Percentiles rank a stretch among this genome's conserved stretches.
Conservation (phyloP, 306 rosid genomes). For the Cicer pinnatifidum region DNA sequence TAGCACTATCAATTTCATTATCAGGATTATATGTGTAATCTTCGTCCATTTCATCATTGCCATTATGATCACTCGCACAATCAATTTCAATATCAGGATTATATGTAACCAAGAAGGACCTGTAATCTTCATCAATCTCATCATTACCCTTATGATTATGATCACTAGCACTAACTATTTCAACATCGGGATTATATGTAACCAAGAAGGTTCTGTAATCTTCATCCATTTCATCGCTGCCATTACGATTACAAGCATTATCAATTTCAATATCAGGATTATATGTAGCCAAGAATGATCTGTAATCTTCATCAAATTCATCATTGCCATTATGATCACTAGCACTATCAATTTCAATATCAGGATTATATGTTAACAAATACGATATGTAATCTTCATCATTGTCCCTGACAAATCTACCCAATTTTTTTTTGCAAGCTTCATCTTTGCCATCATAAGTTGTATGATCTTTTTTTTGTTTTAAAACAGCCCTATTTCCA, state of each 20-base stretch:
- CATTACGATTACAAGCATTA: neutral
- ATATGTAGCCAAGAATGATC: neutral
- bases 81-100: neutral
- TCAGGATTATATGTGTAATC: neutral
- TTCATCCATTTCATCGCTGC: slow-evolving; percentile 42
- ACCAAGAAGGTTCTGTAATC: slow-evolving; percentile 42
- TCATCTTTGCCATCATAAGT: slow-evolving; percentile 32
- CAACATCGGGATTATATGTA: neutral
- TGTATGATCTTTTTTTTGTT: neutral
- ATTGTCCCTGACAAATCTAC: neutral
- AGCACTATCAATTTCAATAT: slow-evolving; percentile 32
- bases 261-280: neutral
- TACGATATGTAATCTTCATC: neutral
- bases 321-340: neutral
- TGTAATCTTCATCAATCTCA: neutral
- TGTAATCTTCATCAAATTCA: neutral
- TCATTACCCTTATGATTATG: neutral
- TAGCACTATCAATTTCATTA: neutral
- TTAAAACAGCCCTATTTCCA: neutral
- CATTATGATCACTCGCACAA: neutral
- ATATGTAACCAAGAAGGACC: neutral
- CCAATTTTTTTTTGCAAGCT: neutral
- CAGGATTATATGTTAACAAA: slow-evolving; percentile 12
- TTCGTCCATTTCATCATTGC: too few species aligned
- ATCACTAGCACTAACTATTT: neutral